Conservation (phyloP, 768 basidiomycete species). For the Pleurotus citrinopileatus region DNA sequence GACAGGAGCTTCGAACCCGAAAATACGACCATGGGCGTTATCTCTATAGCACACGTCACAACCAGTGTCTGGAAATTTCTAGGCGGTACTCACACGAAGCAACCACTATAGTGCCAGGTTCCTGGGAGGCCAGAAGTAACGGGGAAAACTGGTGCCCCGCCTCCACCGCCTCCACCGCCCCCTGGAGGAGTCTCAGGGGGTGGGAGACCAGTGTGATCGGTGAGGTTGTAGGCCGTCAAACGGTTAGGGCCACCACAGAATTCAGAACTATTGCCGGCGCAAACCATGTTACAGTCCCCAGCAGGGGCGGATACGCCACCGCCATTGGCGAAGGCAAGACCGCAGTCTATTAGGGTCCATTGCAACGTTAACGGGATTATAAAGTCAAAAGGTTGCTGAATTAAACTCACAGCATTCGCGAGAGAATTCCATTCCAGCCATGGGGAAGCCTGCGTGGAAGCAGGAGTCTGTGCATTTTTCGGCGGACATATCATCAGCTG, state of each 20-base stretch:
- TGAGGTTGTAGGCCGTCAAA: conserved; percentile 69
- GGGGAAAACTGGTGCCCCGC: conserved; percentile 31
- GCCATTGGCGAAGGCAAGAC: conserved; percentile 35
- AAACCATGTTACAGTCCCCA: conserved; percentile 66
- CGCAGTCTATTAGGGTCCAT: conserved; percentile 47
- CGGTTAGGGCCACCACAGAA: conserved; percentile 73
- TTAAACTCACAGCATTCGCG: conserved; percentile 51
- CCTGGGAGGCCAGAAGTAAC: conserved; percentile 51
- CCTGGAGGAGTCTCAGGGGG: conserved; percentile 33
- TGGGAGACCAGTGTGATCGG: conserved; percentile 50
- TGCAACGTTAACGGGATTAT: conserved; percentile 8
- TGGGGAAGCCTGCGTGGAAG: conserved; percentile 44
- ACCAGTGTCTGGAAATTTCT: conserved; percentile 1
- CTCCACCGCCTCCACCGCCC: conserved; percentile 27
- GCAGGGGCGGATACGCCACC: conserved; percentile 43
- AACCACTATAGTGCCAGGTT: conserved; percentile 59
- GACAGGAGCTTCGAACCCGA: conserved; percentile 33
- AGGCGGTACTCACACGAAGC: conserved; percentile 55
- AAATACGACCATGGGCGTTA: conserved; percentile 62
- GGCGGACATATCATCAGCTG: conserved; percentile 45
- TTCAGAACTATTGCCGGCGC: conserved; percentile 58
- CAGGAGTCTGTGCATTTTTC: conserved; percentile 61
- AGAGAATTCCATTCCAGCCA: conserved; percentile 39
- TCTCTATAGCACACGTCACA: conserved; percentile 36
- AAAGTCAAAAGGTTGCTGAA: conserved; percentile 12